phyloP scores from a whole-genome alignment of 768 basidiomycete species.

The Postia placenta region DNA sequence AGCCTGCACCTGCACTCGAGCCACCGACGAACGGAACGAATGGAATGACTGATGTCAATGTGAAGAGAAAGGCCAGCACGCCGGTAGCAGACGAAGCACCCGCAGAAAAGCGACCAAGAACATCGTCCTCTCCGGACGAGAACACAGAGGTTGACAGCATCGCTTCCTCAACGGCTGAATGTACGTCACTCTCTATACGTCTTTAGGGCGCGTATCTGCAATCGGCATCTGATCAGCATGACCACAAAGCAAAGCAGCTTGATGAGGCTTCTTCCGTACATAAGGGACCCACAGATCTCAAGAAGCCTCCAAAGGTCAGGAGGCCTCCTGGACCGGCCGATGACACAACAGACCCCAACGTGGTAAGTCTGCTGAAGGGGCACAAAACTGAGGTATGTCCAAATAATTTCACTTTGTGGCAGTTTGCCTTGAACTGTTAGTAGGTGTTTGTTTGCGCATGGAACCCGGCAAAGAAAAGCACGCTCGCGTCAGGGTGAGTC shows the following conservation, averaged over 20 bases:
- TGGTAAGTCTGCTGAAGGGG: slow-evolving; percentile 18
- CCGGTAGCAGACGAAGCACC: slow-evolving; percentile 28
- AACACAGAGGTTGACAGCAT: slow-evolving; percentile 30
- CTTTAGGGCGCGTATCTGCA: neutral
- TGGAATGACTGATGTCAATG: neutral
- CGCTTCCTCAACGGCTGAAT: slow-evolving; percentile 22
- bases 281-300: neutral
- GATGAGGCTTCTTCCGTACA: neutral
- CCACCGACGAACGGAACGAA: neutral
- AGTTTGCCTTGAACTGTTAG: neutral
- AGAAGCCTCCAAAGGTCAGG: slow-evolving; percentile 23
- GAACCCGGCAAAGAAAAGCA: slow-evolving; percentile 54
- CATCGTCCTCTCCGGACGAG: slow-evolving; percentile 13
- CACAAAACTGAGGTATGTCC: slow-evolving; percentile 36
- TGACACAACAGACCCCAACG: slow-evolving; percentile 8
- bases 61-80: slow-evolving; percentile 20
- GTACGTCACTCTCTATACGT: slow-evolving; percentile 12
- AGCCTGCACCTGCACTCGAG: neutral
- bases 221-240: neutral
- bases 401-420: no score
- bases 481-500: slow-evolving; percentile 71
- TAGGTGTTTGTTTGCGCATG: slow-evolving; percentile 81
- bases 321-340: slow-evolving; percentile 38
- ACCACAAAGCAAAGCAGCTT: neutral
- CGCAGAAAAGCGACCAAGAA: slow-evolving; percentile 59